Evolutionary conservation across 2,329 filamentous ascomycete species (phyloP), one percentile per base, ranked within the genome.

Genomic region (Alternaria novae-zelandiae): DNA sequence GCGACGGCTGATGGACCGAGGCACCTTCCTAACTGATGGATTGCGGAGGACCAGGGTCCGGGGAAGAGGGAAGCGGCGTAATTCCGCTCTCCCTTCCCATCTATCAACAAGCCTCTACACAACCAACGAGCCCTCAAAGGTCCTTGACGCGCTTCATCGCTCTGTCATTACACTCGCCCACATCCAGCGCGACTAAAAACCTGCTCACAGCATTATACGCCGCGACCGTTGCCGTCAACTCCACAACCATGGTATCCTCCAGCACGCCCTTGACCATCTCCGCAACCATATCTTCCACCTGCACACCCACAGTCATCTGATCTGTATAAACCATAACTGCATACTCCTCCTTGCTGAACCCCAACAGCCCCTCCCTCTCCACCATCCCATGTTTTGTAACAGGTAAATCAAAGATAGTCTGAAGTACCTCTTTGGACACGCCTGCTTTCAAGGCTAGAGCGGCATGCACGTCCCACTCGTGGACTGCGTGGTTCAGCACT

Each of bases 191-290:
- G 23, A 96, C 92, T 71, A 96, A 79, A 74, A 96, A 95, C 59
- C 93, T 85, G 78, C 91, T 94, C 26, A 96, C 92, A 74, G 91
- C 94, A 78, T 96, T 96, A 79, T 96, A 96, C 63, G 87, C 89
- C 11, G 91, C 92, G 59, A 93, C 87, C 36, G 91, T 94, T 45
- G 91, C 88, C 59, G 91, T 94, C 70, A 96, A 85, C 83, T 96
- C 93, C 26, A 96, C 91, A 51, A 94, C 84, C 81, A 94, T 90
- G 74, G 85, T 85, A 66, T 95, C 90, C 20, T 77, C 84, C 72
- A 94, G 91, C 49, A 86, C 74, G 23, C 66, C 77, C 81, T 85
- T 90, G 67, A 96, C 68, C 73, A 82, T 81, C 44, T 79, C 86
- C 81, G 93, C 92, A 6, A 91, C 86, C 65, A 82, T 86, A 47